Evolutionary conservation across 2,329 filamentous ascomycete genomes (phyloP), one percentile per base, ranked within the genome.

Genomic region (Cladobotryum protrusum): DNA sequence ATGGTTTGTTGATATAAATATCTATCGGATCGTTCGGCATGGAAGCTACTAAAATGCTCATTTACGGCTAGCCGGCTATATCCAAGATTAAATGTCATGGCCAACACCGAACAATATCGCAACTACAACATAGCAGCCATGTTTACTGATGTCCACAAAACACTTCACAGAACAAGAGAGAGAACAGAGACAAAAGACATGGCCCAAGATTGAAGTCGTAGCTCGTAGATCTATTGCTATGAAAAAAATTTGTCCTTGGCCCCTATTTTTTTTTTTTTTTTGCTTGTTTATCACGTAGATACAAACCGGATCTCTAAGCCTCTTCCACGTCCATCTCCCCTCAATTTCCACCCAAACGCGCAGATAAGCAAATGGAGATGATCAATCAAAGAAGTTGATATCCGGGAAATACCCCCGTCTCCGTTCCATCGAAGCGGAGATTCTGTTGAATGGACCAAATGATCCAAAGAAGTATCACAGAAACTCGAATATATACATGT

Each of bases 401-500:
- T 47, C 43, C 36, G 36, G 46, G 48, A 39, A 46, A 42, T 43
- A 37, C 44, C 37, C 20, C 32, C 45, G 33, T 33, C 32, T 43
- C 36, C 37, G 17, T 40, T 36, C 44, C 39, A 18, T 47, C 6
- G 15, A 42, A 15, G 39, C 45, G 20, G 45, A 47, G 39, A 44
- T 35, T 40, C 20, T 40, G 45, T 41, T 43, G 43, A 18, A 11
- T 18, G 5, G 44, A 51, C 47, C 49, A 40, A 47, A 51, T n/a
- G 44, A 48, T 47, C 35, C 49, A 51, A 41, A 40, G 14, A 29
- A n/a, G 24, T 29, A 29, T 29, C 24, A 29, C 24, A 32, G 14
- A 32, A 40, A 42, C 19, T 49, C 41, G 45, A 58, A 62, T 65
- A 64, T 65, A 56, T 66, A 64, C 61, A 66, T 43, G 48, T 58